Evolutionary conservation across 306 rosid species (phyloP).

Genomic region (Lablab purpureus): DNA sequence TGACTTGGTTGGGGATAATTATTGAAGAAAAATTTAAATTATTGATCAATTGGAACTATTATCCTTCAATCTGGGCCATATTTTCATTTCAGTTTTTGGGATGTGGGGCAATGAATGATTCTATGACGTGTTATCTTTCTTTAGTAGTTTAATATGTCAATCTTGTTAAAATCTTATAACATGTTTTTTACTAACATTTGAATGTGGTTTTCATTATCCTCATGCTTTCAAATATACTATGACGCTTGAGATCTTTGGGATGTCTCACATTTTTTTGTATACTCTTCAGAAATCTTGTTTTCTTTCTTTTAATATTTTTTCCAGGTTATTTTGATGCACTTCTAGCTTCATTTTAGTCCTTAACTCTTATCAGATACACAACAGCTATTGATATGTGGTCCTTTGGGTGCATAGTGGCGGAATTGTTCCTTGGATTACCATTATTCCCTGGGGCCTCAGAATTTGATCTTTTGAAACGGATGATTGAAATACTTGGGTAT

Average conservation of each 20-base stretch:
- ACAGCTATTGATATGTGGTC: constrained; percentile 99
- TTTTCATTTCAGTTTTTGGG: neutral
- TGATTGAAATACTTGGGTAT: constrained; percentile 97
- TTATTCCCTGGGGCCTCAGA: constrained; percentile 99
- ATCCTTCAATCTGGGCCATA: neutral
- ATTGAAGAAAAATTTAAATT: neutral
- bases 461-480: constrained; percentile 90
- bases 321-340: constrained; percentile 27
- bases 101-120: constrained; percentile 4
- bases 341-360: constrained; percentile 50
- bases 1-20: constrained; percentile 20
- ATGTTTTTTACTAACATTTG: constrained; percentile 23
- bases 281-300: constrained; percentile 27
- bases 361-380: constrained; percentile 75
- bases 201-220: neutral
- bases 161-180: neutral
- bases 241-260: constrained; percentile 1
- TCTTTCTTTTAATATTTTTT: constrained; percentile 24
- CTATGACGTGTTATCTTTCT: constrained; percentile 15
- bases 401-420: constrained; percentile 99
- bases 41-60: neutral
- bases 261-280: constrained; percentile 31
- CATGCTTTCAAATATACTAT: constrained; percentile 28
- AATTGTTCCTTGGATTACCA: constrained; percentile 95
- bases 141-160: neutral